Conservation (phyloP, 768 basidiomycete species). For the Kwoniella shandongensis region DNA sequence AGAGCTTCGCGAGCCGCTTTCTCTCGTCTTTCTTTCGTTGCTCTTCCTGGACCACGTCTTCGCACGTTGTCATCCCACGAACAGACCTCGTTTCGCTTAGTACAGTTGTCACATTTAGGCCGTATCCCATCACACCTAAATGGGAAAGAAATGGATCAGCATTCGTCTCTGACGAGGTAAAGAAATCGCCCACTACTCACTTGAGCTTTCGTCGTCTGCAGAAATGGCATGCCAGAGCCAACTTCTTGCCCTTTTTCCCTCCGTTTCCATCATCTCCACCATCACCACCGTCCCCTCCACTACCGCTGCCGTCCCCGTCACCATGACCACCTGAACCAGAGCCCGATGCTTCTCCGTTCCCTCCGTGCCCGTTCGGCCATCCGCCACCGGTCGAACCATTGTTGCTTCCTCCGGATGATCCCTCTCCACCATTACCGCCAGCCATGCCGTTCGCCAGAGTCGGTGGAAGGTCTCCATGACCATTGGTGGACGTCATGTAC, state of each 20-base stretch:
- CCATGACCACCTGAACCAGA: conserved; percentile 4
- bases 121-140: conserved; percentile 51
- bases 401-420: conserved; percentile 2
- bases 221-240: conserved; percentile 54
- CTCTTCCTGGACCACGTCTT: conserved; percentile 54
- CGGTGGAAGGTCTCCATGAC: conserved; percentile 4
- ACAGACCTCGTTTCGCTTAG: conserved; percentile 45
- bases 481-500: conserved; percentile 17
- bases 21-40: conserved; percentile 48
- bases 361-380: conserved; percentile 11
- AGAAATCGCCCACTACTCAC: conserved; percentile 34
- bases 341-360: conserved; percentile 2
- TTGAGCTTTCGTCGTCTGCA: conserved; percentile 54
- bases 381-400: neutral
- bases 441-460: conserved; percentile 10
- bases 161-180: neutral
- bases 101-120: conserved; percentile 52
- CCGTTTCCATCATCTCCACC: conserved; percentile 6
- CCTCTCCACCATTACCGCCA: conserved; percentile 9
- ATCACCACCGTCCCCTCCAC: conserved; percentile 12
- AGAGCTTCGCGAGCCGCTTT: conserved; percentile 35
- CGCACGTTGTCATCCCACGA: conserved; percentile 52
- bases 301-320: conserved; percentile 10
- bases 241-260: conserved; percentile 29
- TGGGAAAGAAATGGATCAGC: neutral